Percentiles rank a stretch among this genome's conserved stretches.
phyloP scores from a whole-genome alignment of 306 rosid species.

The Chamaecrista fasciculata region DNA sequence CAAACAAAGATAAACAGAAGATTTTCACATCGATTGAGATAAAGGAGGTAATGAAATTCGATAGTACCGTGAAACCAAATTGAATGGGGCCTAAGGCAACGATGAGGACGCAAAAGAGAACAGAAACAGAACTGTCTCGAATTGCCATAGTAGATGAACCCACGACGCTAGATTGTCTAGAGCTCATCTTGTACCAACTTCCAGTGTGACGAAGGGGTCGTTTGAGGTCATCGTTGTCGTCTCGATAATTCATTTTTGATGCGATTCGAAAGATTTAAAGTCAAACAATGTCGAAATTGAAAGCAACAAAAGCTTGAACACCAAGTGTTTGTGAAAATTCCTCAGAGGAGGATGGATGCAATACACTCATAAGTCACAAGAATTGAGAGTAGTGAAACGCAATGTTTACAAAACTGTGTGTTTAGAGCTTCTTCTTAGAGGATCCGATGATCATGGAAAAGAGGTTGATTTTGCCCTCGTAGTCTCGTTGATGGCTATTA shows the following conservation, averaged over 20 bases:
- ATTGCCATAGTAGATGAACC: conserved; percentile 50
- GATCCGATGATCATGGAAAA: not conserved
- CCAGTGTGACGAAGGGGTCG: conserved; percentile 81
- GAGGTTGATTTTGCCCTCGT: not conserved
- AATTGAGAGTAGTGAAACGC: not conserved
- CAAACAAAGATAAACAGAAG: not conserved
- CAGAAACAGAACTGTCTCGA: conserved; percentile 75
- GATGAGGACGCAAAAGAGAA: conserved; percentile 73
- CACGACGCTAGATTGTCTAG: conserved; percentile 61
- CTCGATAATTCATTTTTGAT: conserved; percentile 61
- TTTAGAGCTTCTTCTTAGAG: no score
- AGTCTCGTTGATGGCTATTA: not conserved
- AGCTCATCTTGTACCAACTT: conserved; percentile 81
- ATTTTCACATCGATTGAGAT: not conserved
- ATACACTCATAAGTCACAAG: not conserved
- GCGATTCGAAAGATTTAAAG: not conserved
- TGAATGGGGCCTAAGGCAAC: conserved; percentile 83
- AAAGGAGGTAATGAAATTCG: not conserved
- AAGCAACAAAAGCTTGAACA: not conserved
- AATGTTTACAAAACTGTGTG: not conserved
- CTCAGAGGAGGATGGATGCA: not conserved
- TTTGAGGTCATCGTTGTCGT: conserved; percentile 52
- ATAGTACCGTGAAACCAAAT: conserved; percentile 68
- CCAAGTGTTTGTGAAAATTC: conserved; percentile 6
- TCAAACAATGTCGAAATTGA: not conserved